Evolutionary conservation across 768 basidiomycete genomes (phyloP).

Genomic region (Lentinula sp.): DNA sequence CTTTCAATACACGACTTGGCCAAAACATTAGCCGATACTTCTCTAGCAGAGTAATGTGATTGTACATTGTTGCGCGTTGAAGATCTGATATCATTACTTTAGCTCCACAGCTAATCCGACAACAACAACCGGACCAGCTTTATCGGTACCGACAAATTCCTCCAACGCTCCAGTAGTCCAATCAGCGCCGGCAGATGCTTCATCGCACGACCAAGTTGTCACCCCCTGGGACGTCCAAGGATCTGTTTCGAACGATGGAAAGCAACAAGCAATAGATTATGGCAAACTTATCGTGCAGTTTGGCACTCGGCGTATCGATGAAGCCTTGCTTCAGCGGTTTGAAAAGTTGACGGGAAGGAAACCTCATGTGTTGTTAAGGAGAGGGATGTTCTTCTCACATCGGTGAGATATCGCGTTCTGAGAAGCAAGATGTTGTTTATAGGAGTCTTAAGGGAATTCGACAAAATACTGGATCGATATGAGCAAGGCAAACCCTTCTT

Average conservation of each 20-base stretch:
- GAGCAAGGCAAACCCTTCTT: slow-evolving; percentile 98
- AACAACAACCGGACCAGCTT: neutral
- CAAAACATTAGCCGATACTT: slow-evolving; percentile 2
- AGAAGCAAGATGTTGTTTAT: neutral
- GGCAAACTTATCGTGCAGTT: slow-evolving; percentile 93
- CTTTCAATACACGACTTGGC: slow-evolving; percentile 14
- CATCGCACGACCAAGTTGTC: slow-evolving; percentile 61
- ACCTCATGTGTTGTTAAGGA: slow-evolving; percentile 82
- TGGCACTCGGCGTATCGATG: slow-evolving; percentile 79
- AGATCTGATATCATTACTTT: neutral
- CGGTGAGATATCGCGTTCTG: slow-evolving; percentile 46
- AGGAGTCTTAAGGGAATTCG: slow-evolving; percentile 66
- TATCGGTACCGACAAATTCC: neutral
- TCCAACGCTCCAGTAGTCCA: slow-evolving; percentile 6
- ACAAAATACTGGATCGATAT: slow-evolving; percentile 89
- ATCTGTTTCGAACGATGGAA: slow-evolving; percentile 79
- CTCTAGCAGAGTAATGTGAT: slow-evolving; percentile 9
- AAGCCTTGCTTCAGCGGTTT: slow-evolving; percentile 77
- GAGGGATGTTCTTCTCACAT: slow-evolving; percentile 98
- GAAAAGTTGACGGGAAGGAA: slow-evolving; percentile 84
- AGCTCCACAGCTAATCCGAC: neutral
- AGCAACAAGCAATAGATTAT: slow-evolving; percentile 92
- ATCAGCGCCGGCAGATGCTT: slow-evolving; percentile 1
- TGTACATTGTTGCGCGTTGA: neutral
- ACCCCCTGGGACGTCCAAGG: slow-evolving; percentile 99